Evolutionary conservation across 2,329 filamentous ascomycete species (phyloP), one percentile per base, ranked within the genome.

Genomic region (Diaporthe ilicicola): DNA sequence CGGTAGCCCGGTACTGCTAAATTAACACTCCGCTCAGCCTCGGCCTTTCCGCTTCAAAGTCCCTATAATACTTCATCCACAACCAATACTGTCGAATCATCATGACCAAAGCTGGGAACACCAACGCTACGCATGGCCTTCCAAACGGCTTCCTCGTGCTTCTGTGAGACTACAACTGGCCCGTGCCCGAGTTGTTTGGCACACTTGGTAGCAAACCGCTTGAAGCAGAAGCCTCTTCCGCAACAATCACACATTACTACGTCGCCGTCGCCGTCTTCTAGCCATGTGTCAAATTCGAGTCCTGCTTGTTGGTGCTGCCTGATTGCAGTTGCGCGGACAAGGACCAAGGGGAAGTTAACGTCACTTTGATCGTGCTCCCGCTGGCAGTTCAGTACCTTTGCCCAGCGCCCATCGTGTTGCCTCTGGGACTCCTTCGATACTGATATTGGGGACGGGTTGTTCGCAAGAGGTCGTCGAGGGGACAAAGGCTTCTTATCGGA

Each of bases 181-280:
- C 29, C 19, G 5, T 17, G 29, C 15, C 17, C 2, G 27, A 64
- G 44, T 12, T 37, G 44, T 17, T 34, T 48, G 6, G 29, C 44
- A 24, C 29, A 34, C 42, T 37, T 48, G 17, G 32, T 17, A 24
- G 59, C 59, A 19, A 64, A 64, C 48, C 29, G 59, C 8, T 44
- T 24, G 9, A 34, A 50, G 29, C 59, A 64, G 44, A 64, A 64
- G 1, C 15, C 24, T 9, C 27, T 29, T 19, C 27, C 34, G 22
- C 59, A 64, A 15, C 50, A n/a, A n/a, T 64, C 29, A 50, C 59
- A 64, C 59, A 64, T 64, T 3, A 64, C 17, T 24, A 29, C 59
- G 10, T 64, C 44, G 34, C 19, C 7, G 10, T 64, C 42, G 10
- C n/a, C 12, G 22, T 64, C 59, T 50, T 64, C 59, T 34, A 64